A percentile compares a stretch with the other conserved stretches of the same genome.
phyloP scores from a whole-genome alignment of 805 yeast species.

The Metschnikowia proteae region DNA sequence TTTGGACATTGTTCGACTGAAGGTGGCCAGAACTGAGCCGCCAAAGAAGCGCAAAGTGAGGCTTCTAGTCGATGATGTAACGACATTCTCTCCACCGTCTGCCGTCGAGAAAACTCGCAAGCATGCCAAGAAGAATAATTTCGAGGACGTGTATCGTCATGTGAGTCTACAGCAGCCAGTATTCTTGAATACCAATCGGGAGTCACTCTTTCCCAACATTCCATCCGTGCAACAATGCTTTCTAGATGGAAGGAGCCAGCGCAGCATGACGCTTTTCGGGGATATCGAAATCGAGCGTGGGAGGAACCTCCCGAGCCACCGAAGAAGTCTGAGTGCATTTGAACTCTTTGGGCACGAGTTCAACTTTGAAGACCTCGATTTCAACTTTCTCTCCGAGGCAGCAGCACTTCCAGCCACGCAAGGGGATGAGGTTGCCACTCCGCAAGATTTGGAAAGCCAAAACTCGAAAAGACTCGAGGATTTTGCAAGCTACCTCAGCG shows the following conservation, averaged over 20 bases:
- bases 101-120: not conserved
- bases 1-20: slow-evolving; percentile 6
- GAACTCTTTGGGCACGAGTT: slow-evolving; percentile 1
- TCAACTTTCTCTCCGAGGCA: slow-evolving; percentile 1
- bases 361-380: slow-evolving; percentile 1
- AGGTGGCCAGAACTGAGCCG: not conserved
- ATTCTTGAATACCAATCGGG: slow-evolving; percentile 7
- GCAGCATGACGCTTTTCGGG: slow-evolving; percentile 1
- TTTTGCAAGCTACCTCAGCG: slow-evolving; percentile 10
- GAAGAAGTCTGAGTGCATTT: slow-evolving; percentile 8
- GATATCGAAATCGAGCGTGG: slow-evolving; percentile 15
- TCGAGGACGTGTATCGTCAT: slow-evolving; percentile 6
- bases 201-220: not conserved
- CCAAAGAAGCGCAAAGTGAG: slow-evolving; percentile 5
- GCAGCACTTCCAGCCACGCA: not conserved
- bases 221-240: slow-evolving; percentile 1
- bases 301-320: slow-evolving; percentile 9
- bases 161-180: slow-evolving; percentile 8
- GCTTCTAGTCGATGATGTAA: slow-evolving; percentile 5
- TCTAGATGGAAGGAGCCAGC: not conserved
- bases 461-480: slow-evolving; percentile 3
- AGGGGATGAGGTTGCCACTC: not conserved
- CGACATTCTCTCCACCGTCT: not conserved
- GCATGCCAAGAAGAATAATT: not conserved
- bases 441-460: not conserved